Percentiles rank a stretch among this genome's conserved stretches.
phyloP scores from a whole-genome alignment of 2,329 filamentous ascomycete genomes.

The Ramularia endophylla region DNA sequence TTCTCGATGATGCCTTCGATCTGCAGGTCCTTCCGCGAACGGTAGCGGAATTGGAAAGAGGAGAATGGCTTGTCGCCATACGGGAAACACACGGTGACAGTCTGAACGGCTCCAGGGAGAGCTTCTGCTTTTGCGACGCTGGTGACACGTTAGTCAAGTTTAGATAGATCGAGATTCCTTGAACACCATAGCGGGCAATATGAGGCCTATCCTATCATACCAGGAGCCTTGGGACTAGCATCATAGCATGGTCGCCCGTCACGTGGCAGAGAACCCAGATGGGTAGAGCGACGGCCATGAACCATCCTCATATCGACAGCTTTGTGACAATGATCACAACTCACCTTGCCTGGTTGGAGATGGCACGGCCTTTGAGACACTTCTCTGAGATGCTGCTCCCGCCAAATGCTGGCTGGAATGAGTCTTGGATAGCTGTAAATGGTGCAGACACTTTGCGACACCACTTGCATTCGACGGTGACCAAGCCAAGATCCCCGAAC shows the following conservation, averaged over 20 bases:
- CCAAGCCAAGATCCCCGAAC: not conserved
- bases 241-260: no score
- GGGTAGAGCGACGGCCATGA: no score
- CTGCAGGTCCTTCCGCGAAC: slow-evolving; percentile 24
- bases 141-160: slow-evolving; percentile 1
- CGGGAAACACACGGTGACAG: slow-evolving; percentile 5
- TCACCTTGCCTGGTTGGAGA: slow-evolving; percentile 21
- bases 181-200: no score
- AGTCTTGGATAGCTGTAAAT: no score
- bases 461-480: not conserved
- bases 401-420: not conserved
- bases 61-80: slow-evolving; percentile 19
- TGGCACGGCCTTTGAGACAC: slow-evolving; percentile 23
- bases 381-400: slow-evolving; percentile 19
- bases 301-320: not conserved
- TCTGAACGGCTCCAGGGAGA: not conserved
- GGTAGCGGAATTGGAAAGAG: slow-evolving; percentile 22
- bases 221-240: no score
- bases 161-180: no score
- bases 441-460: not conserved
- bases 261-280: no score
- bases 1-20: slow-evolving; percentile 25
- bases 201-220: no score
- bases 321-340: no score
- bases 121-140: slow-evolving; percentile 10